Conservation (phyloP, 208 protist species). For the Spongospora subterranea region DNA sequence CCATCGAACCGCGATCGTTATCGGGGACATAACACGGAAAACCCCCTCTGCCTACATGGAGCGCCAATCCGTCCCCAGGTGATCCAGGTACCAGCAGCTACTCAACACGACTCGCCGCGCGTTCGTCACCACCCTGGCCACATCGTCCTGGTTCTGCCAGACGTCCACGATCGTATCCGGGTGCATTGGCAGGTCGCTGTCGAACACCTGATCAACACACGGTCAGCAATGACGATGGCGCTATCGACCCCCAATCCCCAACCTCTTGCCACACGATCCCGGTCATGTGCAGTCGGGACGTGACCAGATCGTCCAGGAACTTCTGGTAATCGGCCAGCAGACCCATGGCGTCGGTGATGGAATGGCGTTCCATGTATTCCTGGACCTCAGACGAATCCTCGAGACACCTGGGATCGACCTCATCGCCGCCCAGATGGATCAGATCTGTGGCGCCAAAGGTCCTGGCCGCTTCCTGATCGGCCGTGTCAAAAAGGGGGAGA, state of each 20-base stretch:
- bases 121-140: background rate
- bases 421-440: conserved; percentile 62
- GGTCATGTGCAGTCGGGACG: background rate
- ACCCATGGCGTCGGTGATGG: background rate
- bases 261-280: conserved; percentile 44
- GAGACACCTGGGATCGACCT: conserved; percentile 53
- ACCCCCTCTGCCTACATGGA: conserved; percentile 50
- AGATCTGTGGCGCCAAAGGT: background rate
- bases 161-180: conserved; percentile 34
- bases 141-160: conserved; percentile 20
- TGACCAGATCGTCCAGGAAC: background rate
- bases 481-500: background rate
- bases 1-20: background rate
- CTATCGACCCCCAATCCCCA: background rate
- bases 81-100: conserved; percentile 57
- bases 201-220: conserved; percentile 38
- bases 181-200: conserved; percentile 43
- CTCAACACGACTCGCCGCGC: conserved; percentile 5
- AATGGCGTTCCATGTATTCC: background rate
- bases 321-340: conserved; percentile 38
- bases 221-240: background rate
- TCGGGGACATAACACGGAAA: too few species aligned
- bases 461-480: background rate
- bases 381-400: background rate
- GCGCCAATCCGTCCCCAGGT: conserved; percentile 22